Conservation (phyloP, 345 rosid genomes). For the Salix viminalis region DNA sequence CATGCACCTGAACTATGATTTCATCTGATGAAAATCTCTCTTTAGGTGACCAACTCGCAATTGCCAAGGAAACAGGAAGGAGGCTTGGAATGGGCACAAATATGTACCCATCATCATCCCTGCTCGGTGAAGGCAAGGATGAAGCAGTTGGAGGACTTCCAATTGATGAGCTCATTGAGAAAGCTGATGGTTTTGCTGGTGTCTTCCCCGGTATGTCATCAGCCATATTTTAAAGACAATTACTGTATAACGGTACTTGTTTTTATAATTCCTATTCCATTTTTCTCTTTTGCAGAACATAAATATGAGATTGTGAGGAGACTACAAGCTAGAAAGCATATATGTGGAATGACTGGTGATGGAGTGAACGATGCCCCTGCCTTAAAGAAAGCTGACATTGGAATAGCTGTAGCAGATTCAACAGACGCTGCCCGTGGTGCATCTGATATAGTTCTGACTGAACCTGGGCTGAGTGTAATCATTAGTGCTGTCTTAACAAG, state of each 20-base stretch:
- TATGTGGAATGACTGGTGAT: slow-evolving; percentile 60
- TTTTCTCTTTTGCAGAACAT: slow-evolving; percentile 34
- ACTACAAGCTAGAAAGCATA: slow-evolving; percentile 48
- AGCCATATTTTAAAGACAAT: neutral
- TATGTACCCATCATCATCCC: slow-evolving; percentile 50
- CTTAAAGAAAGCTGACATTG: slow-evolving; percentile 60
- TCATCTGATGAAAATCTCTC: neutral
- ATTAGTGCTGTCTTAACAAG: slow-evolving; percentile 57
- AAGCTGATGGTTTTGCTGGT: slow-evolving; percentile 63
- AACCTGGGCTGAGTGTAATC: slow-evolving; percentile 63
- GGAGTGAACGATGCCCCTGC: slow-evolving; percentile 70
- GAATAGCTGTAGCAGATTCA: slow-evolving; percentile 62
- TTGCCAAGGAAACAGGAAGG: slow-evolving; percentile 63
- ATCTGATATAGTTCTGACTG: slow-evolving; percentile 61
- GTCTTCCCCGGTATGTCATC: slow-evolving; percentile 49
- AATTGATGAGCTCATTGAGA: slow-evolving; percentile 45
- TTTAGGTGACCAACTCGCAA: slow-evolving; percentile 63
- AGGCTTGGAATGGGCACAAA: slow-evolving; percentile 62
- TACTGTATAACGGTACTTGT: neutral
- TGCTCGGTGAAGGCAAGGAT: slow-evolving; percentile 36
- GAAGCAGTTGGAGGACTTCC: slow-evolving; percentile 26
- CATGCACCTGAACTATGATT: neutral
- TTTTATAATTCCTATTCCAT: slow-evolving; percentile 8
- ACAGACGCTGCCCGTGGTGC: slow-evolving; percentile 63
- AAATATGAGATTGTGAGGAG: slow-evolving; percentile 54